Evolutionary conservation across 2,329 filamentous ascomycete species (phyloP), one percentile per base, ranked within the genome.

Genomic region (Claviceps digitariae): DNA sequence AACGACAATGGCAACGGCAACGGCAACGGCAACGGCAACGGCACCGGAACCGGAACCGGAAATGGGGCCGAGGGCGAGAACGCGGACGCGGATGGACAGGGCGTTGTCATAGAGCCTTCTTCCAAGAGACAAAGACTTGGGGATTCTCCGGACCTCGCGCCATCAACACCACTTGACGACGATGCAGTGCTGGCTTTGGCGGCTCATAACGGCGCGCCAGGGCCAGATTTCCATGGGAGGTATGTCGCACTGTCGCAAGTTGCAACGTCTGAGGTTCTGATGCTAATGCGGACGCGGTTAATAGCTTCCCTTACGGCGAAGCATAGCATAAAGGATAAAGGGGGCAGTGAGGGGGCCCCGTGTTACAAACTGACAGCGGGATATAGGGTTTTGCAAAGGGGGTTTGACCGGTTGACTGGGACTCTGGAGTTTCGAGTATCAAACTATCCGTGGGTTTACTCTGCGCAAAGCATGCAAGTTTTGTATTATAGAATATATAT

Each of bases 101-200:
- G 60, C 9, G 50, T 52, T 7, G 65, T 71, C 4, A n/a, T n/a
- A n/a, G 66, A 69, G 51, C 72, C 68, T 17, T 60, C 61, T 5
- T 61, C 66, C 4, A 77, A 76, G 57, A 68, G 73, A 10, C 68
- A 62, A 41, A 66, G 69, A 34, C 56, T 75, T 5, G 67, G 69
- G 5, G 66, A 69, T 13, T 38, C 54, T 4, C 63, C 64, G 4
- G 62, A 60, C 3, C 31, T 56, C n/a, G 57, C 62, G 12, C 65
- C 69, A 17, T 61, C 64, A 9, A 57, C 63, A 1, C 60, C 64
- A 0, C 60, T 75, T 15, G 72, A 75, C 29, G 74, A 77, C 54
- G 73, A 75, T 53, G 73, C 73, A 5, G 71, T 78, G 13, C 57
- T 78, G 56, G 74, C 72, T 8, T 60, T 78, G 44, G 71, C 73